Evolutionary conservation across 768 basidiomycete species (phyloP).

Genomic region (Panaeolus cyanescens): DNA sequence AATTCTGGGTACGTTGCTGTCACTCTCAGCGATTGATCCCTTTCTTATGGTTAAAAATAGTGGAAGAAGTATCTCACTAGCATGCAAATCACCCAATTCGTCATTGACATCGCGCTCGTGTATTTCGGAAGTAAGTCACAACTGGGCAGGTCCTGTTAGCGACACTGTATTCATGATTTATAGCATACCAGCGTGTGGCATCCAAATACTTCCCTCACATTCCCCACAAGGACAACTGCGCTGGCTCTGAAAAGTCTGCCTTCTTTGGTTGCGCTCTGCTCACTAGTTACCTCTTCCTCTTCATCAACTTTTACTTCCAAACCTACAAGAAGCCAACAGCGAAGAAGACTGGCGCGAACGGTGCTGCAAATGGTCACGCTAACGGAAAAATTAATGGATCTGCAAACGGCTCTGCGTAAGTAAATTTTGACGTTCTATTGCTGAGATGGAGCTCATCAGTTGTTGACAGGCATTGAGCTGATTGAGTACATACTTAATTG

Average conservation of each 20-base stretch:
- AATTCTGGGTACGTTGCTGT: slow-evolving; percentile 76
- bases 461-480: slow-evolving; percentile 31
- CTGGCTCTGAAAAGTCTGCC: slow-evolving; percentile 88
- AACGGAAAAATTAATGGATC: slow-evolving; percentile 35
- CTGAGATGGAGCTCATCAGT: not conserved
- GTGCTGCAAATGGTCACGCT: slow-evolving; percentile 38
- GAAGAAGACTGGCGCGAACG: slow-evolving; percentile 49
- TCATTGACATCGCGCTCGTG: slow-evolving; percentile 87
- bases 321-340: slow-evolving; percentile 71
- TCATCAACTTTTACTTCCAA: slow-evolving; percentile 93
- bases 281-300: slow-evolving; percentile 89
- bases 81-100: slow-evolving; percentile 96
- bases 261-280: slow-evolving; percentile 87
- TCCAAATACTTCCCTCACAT: slow-evolving; percentile 58
- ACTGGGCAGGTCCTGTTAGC: not conserved
- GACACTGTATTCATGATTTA: slow-evolving; percentile 5
- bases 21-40: not conserved
- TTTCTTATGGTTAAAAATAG: slow-evolving; percentile 38
- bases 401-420: slow-evolving; percentile 19
- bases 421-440: not conserved
- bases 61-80: slow-evolving; percentile 99
- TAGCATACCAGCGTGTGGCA: slow-evolving; percentile 84
- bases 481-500: slow-evolving; percentile 13
- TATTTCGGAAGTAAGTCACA: slow-evolving; percentile 89
- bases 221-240: slow-evolving; percentile 82